Percentiles rank a stretch among this genome's conserved stretches.
phyloP scores from a whole-genome alignment of 768 basidiomycete species.

The Suillus lakei region DNA sequence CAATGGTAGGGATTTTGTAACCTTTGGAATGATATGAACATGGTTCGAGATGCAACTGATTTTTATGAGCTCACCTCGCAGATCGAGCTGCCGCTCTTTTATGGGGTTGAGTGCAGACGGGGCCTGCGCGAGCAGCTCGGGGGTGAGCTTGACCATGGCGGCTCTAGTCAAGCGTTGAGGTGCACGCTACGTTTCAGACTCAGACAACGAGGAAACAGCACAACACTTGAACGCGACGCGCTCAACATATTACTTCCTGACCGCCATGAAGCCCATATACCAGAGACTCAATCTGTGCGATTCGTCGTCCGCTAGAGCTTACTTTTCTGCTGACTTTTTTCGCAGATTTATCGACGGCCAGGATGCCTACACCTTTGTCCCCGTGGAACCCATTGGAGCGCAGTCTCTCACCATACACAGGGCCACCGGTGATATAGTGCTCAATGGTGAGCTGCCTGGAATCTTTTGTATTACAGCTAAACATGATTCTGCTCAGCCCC shows the following conservation, averaged over 20 bases:
- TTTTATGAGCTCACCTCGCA: constrained; percentile 65
- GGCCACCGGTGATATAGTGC: constrained; percentile 73
- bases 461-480: neutral
- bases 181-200: constrained; percentile 37
- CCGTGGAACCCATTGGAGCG: constrained; percentile 60
- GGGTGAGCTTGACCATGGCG: constrained; percentile 86
- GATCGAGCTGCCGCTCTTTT: constrained; percentile 90
- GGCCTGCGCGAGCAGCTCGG: constrained; percentile 87
- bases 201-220: constrained; percentile 31
- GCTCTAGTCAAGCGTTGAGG: constrained; percentile 16
- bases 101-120: constrained; percentile 78
- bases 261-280: constrained; percentile 70
- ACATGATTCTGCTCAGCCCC: constrained; percentile 45
- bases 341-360: constrained; percentile 68
- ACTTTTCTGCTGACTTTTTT: constrained; percentile 18
- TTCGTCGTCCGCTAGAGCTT: neutral
- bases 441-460: constrained; percentile 57
- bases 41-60: constrained; percentile 10
- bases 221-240: constrained; percentile 16
- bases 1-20: constrained; percentile 93
- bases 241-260: constrained; percentile 17
- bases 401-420: constrained; percentile 75
- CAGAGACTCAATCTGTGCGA: constrained; percentile 74
- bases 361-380: constrained; percentile 82
- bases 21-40: constrained; percentile 51